phyloP scores from a whole-genome alignment of 2,329 filamentous ascomycete genomes.

The Kalaharituber pfeilii region DNA sequence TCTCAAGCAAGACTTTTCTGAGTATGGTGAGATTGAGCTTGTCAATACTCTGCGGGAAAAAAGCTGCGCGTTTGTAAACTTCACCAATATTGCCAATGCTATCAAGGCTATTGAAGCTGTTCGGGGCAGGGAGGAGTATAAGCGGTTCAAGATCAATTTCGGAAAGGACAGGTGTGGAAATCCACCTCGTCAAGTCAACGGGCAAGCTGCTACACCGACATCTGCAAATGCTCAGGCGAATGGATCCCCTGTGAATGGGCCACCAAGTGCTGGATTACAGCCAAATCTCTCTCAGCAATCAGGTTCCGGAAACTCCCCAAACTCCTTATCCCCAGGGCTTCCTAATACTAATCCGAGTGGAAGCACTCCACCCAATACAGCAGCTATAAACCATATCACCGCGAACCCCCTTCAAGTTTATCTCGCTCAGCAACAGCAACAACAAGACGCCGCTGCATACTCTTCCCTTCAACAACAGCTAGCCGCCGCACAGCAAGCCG shows the following conservation, averaged over 20 bases:
- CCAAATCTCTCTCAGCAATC: conserved; percentile 24
- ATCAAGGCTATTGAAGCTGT: conserved; percentile 98
- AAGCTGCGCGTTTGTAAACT: conserved; percentile 98
- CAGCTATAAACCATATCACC: conserved; percentile 20
- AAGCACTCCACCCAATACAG: conserved; percentile 17
- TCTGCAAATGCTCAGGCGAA: conserved; percentile 8
- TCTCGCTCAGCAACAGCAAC: conserved; percentile 50
- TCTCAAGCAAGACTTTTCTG: conserved; percentile 85
- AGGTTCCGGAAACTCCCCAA: conserved; percentile 16
- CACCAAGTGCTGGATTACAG: conserved; percentile 25
- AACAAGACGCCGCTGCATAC: conserved; percentile 32
- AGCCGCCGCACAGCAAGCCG: conserved; percentile 57
- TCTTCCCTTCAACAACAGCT: conserved; percentile 45
- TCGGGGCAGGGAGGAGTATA: conserved; percentile 87
- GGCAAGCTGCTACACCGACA: conserved; percentile 24
- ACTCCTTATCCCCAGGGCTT: conserved; percentile 16
- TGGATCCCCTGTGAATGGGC: conserved; percentile 19
- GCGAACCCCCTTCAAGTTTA: conserved; percentile 23
- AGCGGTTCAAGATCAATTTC: conserved; percentile 98
- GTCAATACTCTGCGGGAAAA: conserved; percentile 95
- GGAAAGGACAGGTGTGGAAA: conserved; percentile 97
- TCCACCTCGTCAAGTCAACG: conserved; percentile 55
- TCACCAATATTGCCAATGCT: conserved; percentile 98
- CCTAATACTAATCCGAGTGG: conserved; percentile 16
- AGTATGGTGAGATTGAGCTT: conserved; percentile 93